phyloP scores from a whole-genome alignment of 345 rosid genomes.

The Citrus glauca region DNA sequence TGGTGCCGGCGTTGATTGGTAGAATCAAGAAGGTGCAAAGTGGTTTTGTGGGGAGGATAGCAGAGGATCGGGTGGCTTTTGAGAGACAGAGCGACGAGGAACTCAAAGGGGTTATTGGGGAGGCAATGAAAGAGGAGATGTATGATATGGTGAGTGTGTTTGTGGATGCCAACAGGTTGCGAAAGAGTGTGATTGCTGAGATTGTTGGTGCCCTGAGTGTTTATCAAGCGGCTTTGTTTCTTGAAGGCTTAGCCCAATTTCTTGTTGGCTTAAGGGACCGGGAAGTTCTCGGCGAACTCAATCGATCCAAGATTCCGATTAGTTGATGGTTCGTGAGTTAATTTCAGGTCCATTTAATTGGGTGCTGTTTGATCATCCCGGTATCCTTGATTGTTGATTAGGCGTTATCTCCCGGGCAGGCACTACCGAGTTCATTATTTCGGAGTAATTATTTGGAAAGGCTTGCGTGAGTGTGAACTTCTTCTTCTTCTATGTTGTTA shows the following conservation, averaged over 20 bases:
- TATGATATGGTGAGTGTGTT: conserved; percentile 67
- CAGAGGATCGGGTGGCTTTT: conserved; percentile 37
- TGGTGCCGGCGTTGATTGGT: conserved; percentile 59
- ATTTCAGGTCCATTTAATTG: neutral
- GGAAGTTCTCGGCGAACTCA: conserved; percentile 40
- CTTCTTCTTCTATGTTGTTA: neutral
- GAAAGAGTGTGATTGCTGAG: conserved; percentile 67
- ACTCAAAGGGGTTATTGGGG: conserved; percentile 25
- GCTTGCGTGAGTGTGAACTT: neutral
- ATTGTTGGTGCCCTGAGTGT: conserved; percentile 51
- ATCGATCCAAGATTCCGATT: conserved; percentile 27
- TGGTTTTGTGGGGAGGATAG: conserved; percentile 40
- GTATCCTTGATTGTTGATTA: neutral
- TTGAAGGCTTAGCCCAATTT: conserved; percentile 73
- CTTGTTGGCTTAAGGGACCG: conserved; percentile 71
- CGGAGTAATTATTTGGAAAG: neutral
- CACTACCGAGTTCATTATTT: neutral
- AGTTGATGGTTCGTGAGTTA: neutral
- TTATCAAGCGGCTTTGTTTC: conserved; percentile 80
- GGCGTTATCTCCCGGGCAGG: neutral
- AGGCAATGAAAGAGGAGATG: conserved; percentile 49
- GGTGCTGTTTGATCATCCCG: neutral
- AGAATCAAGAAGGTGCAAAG: conserved; percentile 49
- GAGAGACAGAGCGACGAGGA: conserved; percentile 21
- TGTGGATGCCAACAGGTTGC: conserved; percentile 60